These are phyloP conservation scores for Thermochaetoides thermophila DNA, from an alignment of 495 filamentous ascomycete genomes.

Conservation along the genomic window DNA sequence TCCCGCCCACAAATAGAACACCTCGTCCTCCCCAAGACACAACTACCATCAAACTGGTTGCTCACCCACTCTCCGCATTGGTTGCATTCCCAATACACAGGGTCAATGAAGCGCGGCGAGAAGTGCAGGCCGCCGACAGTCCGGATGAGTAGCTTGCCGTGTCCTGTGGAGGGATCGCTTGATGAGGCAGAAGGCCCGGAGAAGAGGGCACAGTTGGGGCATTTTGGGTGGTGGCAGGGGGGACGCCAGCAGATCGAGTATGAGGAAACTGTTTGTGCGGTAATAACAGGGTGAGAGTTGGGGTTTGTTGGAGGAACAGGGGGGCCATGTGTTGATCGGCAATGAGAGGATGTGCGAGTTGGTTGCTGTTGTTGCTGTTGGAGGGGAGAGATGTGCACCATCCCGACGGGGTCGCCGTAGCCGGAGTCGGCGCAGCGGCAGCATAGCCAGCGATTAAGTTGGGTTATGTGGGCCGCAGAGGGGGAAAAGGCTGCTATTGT, in stretches of 20 bases:
- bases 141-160: conserved; percentile 5
- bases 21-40: conserved; percentile 4
- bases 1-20: no score
- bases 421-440: conserved; percentile 12
- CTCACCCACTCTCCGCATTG: conserved; percentile 14
- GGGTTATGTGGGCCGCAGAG: conserved; percentile 5
- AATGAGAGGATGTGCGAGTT: no score
- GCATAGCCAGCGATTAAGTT: conserved; percentile 18
- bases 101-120: conserved; percentile 13
- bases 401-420: conserved; percentile 12
- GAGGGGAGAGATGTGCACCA: conserved; percentile 3
- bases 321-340: no score
- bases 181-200: neutral
- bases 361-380: neutral
- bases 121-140: conserved; percentile 13
- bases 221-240: conserved; percentile 10
- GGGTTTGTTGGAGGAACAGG: no score
- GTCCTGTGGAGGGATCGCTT: neutral
- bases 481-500: conserved; percentile 1
- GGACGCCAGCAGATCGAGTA: conserved; percentile 4
- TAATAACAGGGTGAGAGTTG: neutral
- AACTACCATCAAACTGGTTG: conserved; percentile 9
- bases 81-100: conserved; percentile 15
- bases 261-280: neutral
- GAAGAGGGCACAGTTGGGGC: conserved; percentile 11